Evolutionary conservation across 202 grass and related monocot species (phyloP).

Genomic region (Bolboschoenoplectus hybrid): DNA sequence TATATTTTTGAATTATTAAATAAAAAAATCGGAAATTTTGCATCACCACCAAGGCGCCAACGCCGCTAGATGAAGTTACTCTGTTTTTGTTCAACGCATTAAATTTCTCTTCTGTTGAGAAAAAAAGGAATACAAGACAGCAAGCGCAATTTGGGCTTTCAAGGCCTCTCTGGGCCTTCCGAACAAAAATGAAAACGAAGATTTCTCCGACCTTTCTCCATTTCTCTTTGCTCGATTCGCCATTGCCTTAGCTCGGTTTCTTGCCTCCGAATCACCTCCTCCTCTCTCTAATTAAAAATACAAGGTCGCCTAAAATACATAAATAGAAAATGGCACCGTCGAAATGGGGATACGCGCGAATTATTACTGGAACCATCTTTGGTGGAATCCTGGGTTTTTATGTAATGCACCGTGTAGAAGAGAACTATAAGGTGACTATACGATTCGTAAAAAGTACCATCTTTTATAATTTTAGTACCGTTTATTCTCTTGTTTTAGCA

Average conservation of each 20-base stretch:
- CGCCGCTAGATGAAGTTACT: too few relatives aligned
- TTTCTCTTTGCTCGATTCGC: background rate
- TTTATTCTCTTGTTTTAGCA: slow-evolving; percentile 15
- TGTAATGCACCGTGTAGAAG: slow-evolving; percentile 88
- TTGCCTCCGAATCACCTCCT: background rate
- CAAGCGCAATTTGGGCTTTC: background rate
- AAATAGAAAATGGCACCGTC: slow-evolving; percentile 45
- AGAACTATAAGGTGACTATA: slow-evolving; percentile 65
- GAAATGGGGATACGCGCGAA: slow-evolving; percentile 64
- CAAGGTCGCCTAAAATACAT: background rate
- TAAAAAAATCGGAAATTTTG: too few relatives aligned
- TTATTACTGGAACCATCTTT: slow-evolving; percentile 73
- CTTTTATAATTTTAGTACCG: background rate
- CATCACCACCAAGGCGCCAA: too few relatives aligned
- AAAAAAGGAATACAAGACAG: too few relatives aligned
- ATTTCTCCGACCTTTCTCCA: background rate
- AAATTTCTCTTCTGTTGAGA: too few relatives aligned
- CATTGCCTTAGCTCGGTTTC: background rate
- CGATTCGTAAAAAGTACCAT: background rate
- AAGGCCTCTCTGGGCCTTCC: background rate
- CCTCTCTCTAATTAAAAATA: background rate
- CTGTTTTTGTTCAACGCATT: too few relatives aligned
- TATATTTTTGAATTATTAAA: too few relatives aligned
- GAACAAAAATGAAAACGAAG: background rate
- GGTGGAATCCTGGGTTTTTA: slow-evolving; percentile 79